Conservation (phyloP, 495 filamentous ascomycete genomes). For the Trichoderma virens region DNA sequence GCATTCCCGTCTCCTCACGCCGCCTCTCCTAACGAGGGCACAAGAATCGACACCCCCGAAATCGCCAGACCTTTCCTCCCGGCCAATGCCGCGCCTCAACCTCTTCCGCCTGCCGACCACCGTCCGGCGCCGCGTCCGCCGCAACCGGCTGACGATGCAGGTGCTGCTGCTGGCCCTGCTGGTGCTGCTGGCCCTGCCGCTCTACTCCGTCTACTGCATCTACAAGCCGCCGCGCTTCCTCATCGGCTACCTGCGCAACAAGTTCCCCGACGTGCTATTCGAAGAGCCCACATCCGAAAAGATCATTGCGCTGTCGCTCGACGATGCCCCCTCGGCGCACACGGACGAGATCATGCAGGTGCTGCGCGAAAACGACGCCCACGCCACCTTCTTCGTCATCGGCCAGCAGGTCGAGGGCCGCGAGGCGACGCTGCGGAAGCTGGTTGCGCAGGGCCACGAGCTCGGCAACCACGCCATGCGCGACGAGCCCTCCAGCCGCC, state of each 20-base stretch:
- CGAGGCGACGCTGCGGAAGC: conserved; percentile 49
- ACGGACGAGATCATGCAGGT: conserved; percentile 63
- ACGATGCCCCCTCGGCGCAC: conserved; percentile 70
- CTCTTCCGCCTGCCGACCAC: conserved; percentile 44
- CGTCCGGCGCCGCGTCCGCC: conserved; percentile 46
- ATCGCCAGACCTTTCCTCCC: conserved; percentile 6
- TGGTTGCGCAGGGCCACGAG: conserved; percentile 60
- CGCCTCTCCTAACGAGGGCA: neutral
- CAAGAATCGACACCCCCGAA: no score
- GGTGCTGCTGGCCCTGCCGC: conserved; percentile 38
- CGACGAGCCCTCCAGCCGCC: conserved; percentile 60
- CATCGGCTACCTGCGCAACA: conserved; percentile 57
- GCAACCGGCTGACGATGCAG: conserved; percentile 48
- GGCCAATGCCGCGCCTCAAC: conserved; percentile 27
- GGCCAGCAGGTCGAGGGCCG: conserved; percentile 61
- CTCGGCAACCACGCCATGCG: conserved; percentile 80
- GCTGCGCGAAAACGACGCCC: conserved; percentile 48
- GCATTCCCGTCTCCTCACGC: neutral
- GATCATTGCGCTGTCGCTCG: conserved; percentile 72
- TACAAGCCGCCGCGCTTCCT: conserved; percentile 68
- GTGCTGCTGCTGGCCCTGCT: conserved; percentile 41
- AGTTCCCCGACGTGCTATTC: conserved; percentile 71
- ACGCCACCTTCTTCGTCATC: conserved; percentile 74
- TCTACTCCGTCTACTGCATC: conserved; percentile 51
- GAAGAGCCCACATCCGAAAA: conserved; percentile 47